A percentile compares a stretch with the other conserved stretches of the same genome.
Evolutionary conservation across 228 moss, liverwort and hornwort genomes (phyloP).

Genomic region (Sphagnum magellanicum): DNA sequence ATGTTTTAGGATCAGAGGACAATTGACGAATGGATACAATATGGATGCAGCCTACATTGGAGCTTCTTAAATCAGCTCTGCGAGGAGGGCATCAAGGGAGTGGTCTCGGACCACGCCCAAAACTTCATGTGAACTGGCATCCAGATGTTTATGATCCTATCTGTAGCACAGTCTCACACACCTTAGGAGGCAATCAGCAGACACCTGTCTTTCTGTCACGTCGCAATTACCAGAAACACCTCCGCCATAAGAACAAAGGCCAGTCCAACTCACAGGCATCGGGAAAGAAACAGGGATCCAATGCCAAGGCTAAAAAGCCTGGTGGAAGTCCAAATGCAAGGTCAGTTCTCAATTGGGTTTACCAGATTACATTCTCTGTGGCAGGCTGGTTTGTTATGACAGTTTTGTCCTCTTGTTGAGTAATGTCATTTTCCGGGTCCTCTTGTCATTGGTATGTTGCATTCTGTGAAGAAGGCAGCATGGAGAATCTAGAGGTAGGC

Average conservation of each 20-base stretch:
- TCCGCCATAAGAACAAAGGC: constrained; percentile 48
- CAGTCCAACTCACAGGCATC: constrained; percentile 26
- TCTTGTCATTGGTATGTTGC: too few relatives aligned
- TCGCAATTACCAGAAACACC: constrained; percentile 48
- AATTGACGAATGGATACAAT: not conserved
- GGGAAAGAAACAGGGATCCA: constrained; percentile 38
- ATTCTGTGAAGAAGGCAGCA: too few relatives aligned
- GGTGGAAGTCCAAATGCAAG: not conserved
- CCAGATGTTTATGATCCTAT: constrained; percentile 44
- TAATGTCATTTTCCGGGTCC: too few relatives aligned
- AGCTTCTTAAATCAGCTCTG: constrained; percentile 27
- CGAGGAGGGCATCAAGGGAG: constrained; percentile 34
- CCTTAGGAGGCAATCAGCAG: constrained; percentile 22
- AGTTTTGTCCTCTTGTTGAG: too few relatives aligned
- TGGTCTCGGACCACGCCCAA: constrained; percentile 34
- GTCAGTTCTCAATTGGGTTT: not conserved
- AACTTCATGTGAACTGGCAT: constrained; percentile 40
- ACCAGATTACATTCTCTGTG: too few relatives aligned
- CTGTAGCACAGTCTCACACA: constrained; percentile 42
- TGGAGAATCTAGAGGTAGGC: too few relatives aligned
- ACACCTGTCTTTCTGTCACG: constrained; percentile 36
- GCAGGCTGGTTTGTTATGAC: too few relatives aligned
- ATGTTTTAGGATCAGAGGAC: too few relatives aligned
- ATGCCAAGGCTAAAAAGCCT: constrained; percentile 20
- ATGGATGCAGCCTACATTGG: constrained; percentile 18